Percentiles rank a stretch among this genome's conserved stretches.
phyloP scores from a whole-genome alignment of 2,329 filamentous ascomycete species.

The Harringtonia lauricola region DNA sequence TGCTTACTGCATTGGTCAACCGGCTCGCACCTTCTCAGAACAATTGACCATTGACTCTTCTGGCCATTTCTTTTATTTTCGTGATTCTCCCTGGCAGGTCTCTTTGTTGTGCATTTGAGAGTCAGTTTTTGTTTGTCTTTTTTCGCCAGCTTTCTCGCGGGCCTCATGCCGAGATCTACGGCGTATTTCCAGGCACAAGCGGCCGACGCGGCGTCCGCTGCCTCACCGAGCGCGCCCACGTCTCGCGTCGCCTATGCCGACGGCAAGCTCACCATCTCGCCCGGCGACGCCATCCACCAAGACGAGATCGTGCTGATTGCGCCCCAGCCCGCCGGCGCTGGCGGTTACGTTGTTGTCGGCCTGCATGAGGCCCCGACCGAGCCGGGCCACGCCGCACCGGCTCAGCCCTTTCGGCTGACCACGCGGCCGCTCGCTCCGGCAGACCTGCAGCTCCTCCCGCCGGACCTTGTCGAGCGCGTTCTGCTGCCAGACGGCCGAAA shows the following conservation, averaged over 20 bases:
- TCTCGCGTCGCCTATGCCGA: slow-evolving; percentile 3
- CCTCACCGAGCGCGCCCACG: too few relatives aligned
- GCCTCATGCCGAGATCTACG: slow-evolving; percentile 8
- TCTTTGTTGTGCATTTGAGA: too few relatives aligned
- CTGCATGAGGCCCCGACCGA: too few relatives aligned
- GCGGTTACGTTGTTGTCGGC: neutral
- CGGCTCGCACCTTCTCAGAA: neutral
- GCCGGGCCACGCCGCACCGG: neutral
- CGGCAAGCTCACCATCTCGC: slow-evolving; percentile 7
- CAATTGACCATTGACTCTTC: neutral
- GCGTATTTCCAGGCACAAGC: slow-evolving; percentile 9
- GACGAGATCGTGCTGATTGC: slow-evolving; percentile 17
- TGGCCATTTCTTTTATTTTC: too few relatives aligned
- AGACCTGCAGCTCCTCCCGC: slow-evolving; percentile 18
- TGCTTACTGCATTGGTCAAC: neutral
- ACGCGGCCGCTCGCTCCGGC: slow-evolving; percentile 13
- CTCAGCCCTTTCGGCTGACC: slow-evolving; percentile 12
- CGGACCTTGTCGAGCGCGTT: slow-evolving; percentile 23
- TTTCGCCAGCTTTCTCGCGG: neutral
- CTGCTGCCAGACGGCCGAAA: too few relatives aligned
- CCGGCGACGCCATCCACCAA: slow-evolving; percentile 5
- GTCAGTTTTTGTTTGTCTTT: too few relatives aligned
- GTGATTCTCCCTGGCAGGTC: too few relatives aligned
- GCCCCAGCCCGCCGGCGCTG: neutral
- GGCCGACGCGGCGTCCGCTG: neutral